A percentile compares a stretch with the other conserved stretches of the same genome.
Conservation (phyloP, 805 yeast species). For the Limtongia smithiae region DNA sequence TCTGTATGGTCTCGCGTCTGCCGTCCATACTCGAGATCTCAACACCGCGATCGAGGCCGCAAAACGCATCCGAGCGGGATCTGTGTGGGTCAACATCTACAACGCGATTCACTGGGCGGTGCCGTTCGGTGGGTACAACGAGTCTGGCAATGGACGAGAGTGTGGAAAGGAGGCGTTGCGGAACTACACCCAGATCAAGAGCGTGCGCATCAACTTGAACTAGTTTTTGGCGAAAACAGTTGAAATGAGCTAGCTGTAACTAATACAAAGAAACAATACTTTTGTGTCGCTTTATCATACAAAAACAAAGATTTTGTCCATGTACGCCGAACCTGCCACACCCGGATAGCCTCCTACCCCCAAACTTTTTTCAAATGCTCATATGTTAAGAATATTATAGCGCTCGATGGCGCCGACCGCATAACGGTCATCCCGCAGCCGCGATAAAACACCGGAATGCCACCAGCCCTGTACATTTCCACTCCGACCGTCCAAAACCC, state of each 20-base stretch:
- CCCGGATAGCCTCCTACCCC: too few relatives aligned
- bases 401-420: constrained; percentile 87
- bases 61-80: constrained; percentile 72
- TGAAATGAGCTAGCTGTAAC: too few relatives aligned
- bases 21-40: constrained; percentile 73
- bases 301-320: too few relatives aligned
- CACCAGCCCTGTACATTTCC: constrained; percentile 49
- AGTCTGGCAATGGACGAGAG: constrained; percentile 77
- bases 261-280: too few relatives aligned
- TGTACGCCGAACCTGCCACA: too few relatives aligned
- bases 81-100: constrained; percentile 85
- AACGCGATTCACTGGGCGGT: constrained; percentile 65
- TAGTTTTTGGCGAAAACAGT: too few relatives aligned
- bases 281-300: too few relatives aligned
- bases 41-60: constrained; percentile 73
- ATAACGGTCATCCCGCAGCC: constrained; percentile 79
- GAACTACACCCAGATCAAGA: constrained; percentile 68
- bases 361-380: constrained; percentile 41
- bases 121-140: constrained; percentile 78
- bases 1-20: constrained; percentile 84
- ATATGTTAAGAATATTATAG: constrained; percentile 75
- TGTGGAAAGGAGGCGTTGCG: constrained; percentile 69
- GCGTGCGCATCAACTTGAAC: constrained; percentile 64
- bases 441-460: constrained; percentile 69
- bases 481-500: constrained; percentile 42